Evolutionary conservation across 495 filamentous ascomycete genomes (phyloP).

Genomic region (Xylaria longipes): DNA sequence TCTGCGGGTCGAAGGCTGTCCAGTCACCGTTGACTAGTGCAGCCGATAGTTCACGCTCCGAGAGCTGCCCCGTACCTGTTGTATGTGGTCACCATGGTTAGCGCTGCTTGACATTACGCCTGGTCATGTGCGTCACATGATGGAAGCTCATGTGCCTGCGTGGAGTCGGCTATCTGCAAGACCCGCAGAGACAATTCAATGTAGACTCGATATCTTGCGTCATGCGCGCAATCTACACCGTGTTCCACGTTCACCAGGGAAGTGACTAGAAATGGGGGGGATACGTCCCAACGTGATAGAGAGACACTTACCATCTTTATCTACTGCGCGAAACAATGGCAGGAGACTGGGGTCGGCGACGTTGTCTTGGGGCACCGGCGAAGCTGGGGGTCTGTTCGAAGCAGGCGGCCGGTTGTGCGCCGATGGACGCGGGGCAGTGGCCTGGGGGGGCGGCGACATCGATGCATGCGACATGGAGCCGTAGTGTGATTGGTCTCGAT

Average conservation of each 20-base stretch:
- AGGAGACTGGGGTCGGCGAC: constrained; percentile 76
- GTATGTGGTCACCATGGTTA: constrained; percentile 6
- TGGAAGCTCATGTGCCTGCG: background rate
- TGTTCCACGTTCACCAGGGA: background rate
- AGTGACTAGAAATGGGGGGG: background rate
- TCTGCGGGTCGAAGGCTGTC: constrained; percentile 92
- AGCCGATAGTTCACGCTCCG: constrained; percentile 84
- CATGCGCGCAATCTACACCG: background rate
- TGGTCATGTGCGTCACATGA: constrained; percentile 18
- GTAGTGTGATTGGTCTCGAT: constrained; percentile 31
- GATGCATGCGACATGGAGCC: constrained; percentile 35
- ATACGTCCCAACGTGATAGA: background rate
- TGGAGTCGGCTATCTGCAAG: constrained; percentile 14
- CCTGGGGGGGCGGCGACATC: constrained; percentile 49
- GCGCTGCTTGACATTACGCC: background rate
- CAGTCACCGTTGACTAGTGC: constrained; percentile 97
- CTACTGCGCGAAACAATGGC: constrained; percentile 89
- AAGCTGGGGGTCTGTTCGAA: constrained; percentile 67
- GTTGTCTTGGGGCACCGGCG: constrained; percentile 64
- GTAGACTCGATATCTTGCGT: background rate
- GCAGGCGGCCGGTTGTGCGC: constrained; percentile 59
- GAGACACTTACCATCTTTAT: constrained; percentile 69
- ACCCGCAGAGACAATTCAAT: background rate
- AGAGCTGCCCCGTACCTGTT: constrained; percentile 77
- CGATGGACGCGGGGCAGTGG: constrained; percentile 56